Evolutionary conservation across 257 asterid genomes (phyloP), one percentile per base, ranked within the genome.

Genomic region (Gentiana macrophylla): DNA sequence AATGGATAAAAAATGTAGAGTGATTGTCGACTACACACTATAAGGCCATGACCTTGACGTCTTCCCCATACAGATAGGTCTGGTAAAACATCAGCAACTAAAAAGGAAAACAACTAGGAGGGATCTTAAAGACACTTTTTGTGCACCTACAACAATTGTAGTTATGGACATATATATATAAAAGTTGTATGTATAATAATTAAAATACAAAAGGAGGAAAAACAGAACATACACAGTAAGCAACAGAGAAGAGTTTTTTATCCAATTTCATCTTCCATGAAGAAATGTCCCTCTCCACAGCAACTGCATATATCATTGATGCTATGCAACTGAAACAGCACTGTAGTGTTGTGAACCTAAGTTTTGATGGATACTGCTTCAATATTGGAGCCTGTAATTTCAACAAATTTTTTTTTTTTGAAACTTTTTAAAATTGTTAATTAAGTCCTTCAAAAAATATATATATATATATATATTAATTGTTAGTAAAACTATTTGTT

Each of bases 211-310:
- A 24, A 24, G 49, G 8, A 8, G 12, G 6, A 2, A 0, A 57
- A 57, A 49, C 5, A 34, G 11, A 48, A 13, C 71, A 36, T 65
- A 71, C 76, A 59, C 76, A 71, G n/a, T 71, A 71, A 37, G 53
- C 62, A 36, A 71, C 68, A 9, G 76, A 65, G 3, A 61, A 33
- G 24, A 71, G 72, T 49, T 71, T 53, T 8, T 62, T 44, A 53
- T 66, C 57, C 72, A 71, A 71, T 53, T 68, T 65, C 1, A 71
- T 54, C 61, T 71, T 61, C 76, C 76, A 71, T 2, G 71, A 66
- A 3, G 68, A 62, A 5, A 61, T 15, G 35, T 71, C 35, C 5
- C 76, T 66, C 57, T 71, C 72, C 34, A 38, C 67, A 4, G 62
- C 56, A 3, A 64, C 72, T 3, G 62, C 72, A 8, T 52, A 66